Conservation (phyloP, 306 rosid genomes). For the Vicia faba region DNA sequence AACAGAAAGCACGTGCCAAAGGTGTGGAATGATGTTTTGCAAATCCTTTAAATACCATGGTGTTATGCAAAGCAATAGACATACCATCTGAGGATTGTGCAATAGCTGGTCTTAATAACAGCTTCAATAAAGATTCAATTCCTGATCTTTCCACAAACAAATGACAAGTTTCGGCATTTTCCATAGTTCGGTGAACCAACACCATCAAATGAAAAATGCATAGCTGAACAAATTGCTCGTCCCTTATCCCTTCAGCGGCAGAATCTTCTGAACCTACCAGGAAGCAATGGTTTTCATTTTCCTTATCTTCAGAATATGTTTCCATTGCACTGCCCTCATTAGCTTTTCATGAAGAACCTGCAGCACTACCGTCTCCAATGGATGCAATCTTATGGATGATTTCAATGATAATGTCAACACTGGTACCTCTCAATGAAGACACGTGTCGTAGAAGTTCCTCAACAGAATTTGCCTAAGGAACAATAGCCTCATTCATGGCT, state of each 20-base stretch:
- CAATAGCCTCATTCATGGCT: slow-evolving; percentile 92
- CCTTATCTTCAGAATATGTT: slow-evolving; percentile 74
- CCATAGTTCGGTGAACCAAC: slow-evolving; percentile 90
- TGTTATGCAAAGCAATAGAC: slow-evolving; percentile 93
- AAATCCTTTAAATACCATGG: slow-evolving; percentile 95
- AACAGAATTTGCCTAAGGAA: slow-evolving; percentile 89
- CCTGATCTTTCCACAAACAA: slow-evolving; percentile 93
- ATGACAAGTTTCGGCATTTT: slow-evolving; percentile 91
- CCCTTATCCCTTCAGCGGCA: slow-evolving; percentile 63
- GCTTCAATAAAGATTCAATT: slow-evolving; percentile 84
- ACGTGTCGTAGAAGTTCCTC: slow-evolving; percentile 97
- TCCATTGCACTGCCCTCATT: slow-evolving; percentile 78
- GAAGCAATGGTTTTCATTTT: slow-evolving; percentile 54
- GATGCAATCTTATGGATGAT: slow-evolving; percentile 71
- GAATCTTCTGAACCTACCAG: slow-evolving; percentile 55
- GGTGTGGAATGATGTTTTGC: slow-evolving; percentile 90
- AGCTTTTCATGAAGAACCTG: slow-evolving; percentile 62
- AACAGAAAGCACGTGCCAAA: slow-evolving; percentile 85
- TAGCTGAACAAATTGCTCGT: slow-evolving; percentile 71
- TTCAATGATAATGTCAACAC: slow-evolving; percentile 89
- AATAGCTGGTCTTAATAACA: slow-evolving; percentile 69
- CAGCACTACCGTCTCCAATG: slow-evolving; percentile 52
- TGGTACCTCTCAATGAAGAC: slow-evolving; percentile 76
- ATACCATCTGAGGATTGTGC: slow-evolving; percentile 93
- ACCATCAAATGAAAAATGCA: slow-evolving; percentile 93